A percentile compares a stretch with the other conserved stretches of the same genome.
These are phyloP conservation scores for Rhododendron ovatum DNA, from an alignment of 148 eudicot genomes.

Conservation along the genomic window DNA sequence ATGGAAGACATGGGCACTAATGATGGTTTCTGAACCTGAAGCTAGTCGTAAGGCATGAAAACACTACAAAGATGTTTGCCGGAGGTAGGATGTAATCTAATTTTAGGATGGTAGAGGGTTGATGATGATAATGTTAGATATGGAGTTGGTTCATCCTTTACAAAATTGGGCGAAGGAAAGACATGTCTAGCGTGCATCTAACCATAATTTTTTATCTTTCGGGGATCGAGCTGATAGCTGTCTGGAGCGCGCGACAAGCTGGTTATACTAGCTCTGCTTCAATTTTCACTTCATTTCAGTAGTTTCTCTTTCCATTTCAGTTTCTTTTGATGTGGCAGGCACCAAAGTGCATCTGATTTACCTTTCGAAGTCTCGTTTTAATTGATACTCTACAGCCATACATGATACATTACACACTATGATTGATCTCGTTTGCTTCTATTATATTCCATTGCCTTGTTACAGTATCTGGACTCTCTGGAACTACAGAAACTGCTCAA, in stretches of 20 bases:
- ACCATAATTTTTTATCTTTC: background rate
- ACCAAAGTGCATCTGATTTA: constrained; percentile 23
- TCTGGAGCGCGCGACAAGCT: too few relatives aligned
- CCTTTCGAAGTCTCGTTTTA: background rate
- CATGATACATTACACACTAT: background rate
- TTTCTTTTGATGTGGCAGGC: background rate
- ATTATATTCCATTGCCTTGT: background rate
- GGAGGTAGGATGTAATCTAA: background rate
- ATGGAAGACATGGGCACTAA: background rate
- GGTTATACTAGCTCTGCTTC: too few relatives aligned
- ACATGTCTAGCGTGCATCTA: background rate
- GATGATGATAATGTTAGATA: background rate
- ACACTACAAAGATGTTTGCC: background rate
- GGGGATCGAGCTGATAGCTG: too few relatives aligned
- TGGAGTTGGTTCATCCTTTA: background rate
- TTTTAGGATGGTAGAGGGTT: background rate
- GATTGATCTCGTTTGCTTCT: background rate
- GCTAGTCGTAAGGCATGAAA: background rate
- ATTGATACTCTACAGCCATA: background rate
- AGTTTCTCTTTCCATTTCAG: background rate
- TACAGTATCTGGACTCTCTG: constrained; percentile 89
- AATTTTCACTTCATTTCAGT: background rate
- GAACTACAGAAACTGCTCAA: constrained; percentile 67
- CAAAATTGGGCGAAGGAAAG: background rate
- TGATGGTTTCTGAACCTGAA: background rate